Evolutionary conservation across 148 eudicot species (phyloP).

Genomic region (Chenopodium quinoa): DNA sequence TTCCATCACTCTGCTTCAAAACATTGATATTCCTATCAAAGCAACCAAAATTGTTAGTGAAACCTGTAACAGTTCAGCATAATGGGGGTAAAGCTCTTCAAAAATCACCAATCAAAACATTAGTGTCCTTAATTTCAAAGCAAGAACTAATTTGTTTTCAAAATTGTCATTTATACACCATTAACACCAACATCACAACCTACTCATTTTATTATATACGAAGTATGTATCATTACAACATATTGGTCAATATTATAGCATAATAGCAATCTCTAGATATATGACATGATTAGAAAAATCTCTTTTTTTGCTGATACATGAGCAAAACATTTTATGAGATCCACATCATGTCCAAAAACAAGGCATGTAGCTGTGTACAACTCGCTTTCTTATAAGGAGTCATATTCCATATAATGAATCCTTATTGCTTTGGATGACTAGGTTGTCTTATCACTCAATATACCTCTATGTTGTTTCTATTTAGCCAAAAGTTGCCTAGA

Average conservation of each 20-base stretch:
- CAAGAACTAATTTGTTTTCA: no score
- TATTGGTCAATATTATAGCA: no score
- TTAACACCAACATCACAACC: no score
- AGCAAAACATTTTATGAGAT: neutral
- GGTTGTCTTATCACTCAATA: no score
- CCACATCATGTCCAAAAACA: neutral
- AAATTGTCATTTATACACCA: no score
- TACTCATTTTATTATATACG: neutral
- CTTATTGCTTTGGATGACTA: no score
- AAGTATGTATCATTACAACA: neutral
- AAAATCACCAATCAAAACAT: neutral
- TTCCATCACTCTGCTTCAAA: neutral
- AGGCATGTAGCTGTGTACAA: neutral
- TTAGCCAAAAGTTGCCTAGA: no score
- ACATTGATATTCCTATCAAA: neutral
- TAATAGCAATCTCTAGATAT: no score
- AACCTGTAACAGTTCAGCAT: neutral
- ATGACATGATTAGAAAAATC: neutral
- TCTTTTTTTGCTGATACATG: neutral
- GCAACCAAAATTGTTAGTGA: neutral
- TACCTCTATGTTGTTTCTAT: no score
- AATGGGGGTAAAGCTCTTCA: neutral
- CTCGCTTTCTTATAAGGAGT: neutral
- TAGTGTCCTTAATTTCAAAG: neutral
- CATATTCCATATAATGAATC: no score